Evolutionary conservation across 306 rosid species (phyloP), one percentile per base, ranked within the genome.

Genomic region (Prinsepia uniflora): DNA sequence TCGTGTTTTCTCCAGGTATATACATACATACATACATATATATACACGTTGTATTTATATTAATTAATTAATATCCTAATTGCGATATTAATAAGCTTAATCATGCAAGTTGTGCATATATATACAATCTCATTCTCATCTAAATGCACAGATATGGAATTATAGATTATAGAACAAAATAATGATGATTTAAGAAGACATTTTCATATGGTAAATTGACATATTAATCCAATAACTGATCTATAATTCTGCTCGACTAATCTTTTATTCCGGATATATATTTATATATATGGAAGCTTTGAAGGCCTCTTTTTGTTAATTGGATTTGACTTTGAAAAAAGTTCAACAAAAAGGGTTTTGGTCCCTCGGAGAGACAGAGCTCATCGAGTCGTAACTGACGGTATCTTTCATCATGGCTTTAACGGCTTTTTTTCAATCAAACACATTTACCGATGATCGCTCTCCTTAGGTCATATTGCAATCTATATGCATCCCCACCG

Each of bases 1-100:
- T 54, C 90, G 98, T 0, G 98, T 94, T 48, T 94, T 94, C 88
- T 94, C 98, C 5, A 87, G 98, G 96, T 85, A 7, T 34, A 47
- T 14, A 56, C 15, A 18, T 55, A 56, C 56, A 44, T 36, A 36
- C 12, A 61, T 61, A 61, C 15, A 15, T 61, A 61, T 61, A 1
- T 30, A 30, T 30, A 30, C 2, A 30, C 36, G 36, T 30, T 30
- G 1, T 30, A 30, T 30, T 30, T 30, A 1, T 30, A 30, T 2
- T 30, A 30, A 30, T 2, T 30, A 30, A 30, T 30, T 30, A 30
- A 30, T 30, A 30, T 30, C 36, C 36, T 30, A 30, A 30, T 30
- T 30, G 2, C 36, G 36, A 30, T 30, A 30, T 30, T 30, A 30
- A 30, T 30, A 30, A 30, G 36, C 36, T 30, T 30, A 30, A 30